Evolutionary conservation across 768 basidiomycete genomes (phyloP).

Genomic region (Tulasnella sp.): DNA sequence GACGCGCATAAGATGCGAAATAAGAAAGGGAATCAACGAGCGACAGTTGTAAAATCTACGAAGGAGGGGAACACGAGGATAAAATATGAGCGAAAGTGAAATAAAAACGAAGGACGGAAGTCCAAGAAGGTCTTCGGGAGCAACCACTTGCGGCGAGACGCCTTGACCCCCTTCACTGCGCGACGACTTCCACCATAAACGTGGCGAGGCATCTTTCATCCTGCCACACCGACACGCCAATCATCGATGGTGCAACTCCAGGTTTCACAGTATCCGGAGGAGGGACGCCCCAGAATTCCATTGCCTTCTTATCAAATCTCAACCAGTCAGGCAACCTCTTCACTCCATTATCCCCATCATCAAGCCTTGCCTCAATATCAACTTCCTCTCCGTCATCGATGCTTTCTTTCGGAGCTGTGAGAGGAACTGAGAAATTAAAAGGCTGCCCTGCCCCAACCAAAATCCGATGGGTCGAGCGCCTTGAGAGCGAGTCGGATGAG

Average conservation of each 20-base stretch:
- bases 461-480: not conserved
- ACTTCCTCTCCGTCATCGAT: constrained; percentile 1
- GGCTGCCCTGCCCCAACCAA: constrained; percentile 1
- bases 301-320: constrained; percentile 27
- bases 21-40: not conserved
- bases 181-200: constrained; percentile 13
- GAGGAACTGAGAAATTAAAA: constrained; percentile 13
- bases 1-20: not conserved
- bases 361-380: constrained; percentile 20
- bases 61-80: not conserved
- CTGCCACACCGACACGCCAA: constrained; percentile 10
- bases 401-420: not conserved
- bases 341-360: not conserved
- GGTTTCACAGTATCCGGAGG: constrained; percentile 20
- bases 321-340: constrained; percentile 27
- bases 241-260: constrained; percentile 20
- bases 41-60: not conserved
- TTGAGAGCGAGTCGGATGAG: not conserved
- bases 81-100: not conserved
- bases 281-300: constrained; percentile 31
- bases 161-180: not conserved
- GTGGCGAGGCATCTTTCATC: not conserved
- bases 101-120: not conserved
- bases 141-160: not conserved
- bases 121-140: too few relatives aligned